Evolutionary conservation across 2,329 filamentous ascomycete species (phyloP), one percentile per base, ranked within the genome.

Genomic region (Aspergillus sp.): DNA sequence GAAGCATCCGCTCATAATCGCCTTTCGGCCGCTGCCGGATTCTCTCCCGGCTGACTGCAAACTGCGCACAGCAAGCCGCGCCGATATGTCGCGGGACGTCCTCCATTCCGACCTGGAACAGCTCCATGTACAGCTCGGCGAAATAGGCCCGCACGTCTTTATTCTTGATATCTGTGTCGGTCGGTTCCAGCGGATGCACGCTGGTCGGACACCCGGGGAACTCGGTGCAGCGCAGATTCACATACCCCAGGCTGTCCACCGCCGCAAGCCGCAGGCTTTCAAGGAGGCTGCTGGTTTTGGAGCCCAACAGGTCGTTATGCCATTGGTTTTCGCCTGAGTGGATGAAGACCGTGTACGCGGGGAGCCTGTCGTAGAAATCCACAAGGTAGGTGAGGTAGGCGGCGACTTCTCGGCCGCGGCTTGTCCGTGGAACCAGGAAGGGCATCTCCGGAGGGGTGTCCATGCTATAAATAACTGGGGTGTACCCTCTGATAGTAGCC

Each of bases 341-440:
- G 52, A 73, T 68, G 53, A 79, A 74, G 37, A 78, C 67, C 24
- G 61, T 59, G 34, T 76, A 59, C 37, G 75, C 71, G 2, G 72
- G 66, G 4, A 78, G 61, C 6, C 61, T 45, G 40, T 76, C 64
- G 56, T 78, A 78, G 49, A 71, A 66, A 46, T 75, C 71, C 45
- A 74, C 67, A 44, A 78, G 67, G 51, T 74, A 76, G 13, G 64
- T 69, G 22, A 75, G 60, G 45, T 78, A 76, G 4, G 74, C 64
- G 56, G 74, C 69, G 19, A 69, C 74, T 50, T 78, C 74, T 42
- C 74, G 68, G 12, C 74, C 74, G 50, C 75, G 33, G n/a, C 24
- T 33, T 19, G 36, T 35, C 8, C 24, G 28, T 13, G 39, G 39
- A 15, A 36, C 4, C 15, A 41, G 35, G n/a, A 10, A 5, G 5